Percentiles rank a stretch among this genome's conserved stretches.
Evolutionary conservation across 2,329 filamentous ascomycete genomes (phyloP).

Genomic region (Aspergillus puulaauensis): DNA sequence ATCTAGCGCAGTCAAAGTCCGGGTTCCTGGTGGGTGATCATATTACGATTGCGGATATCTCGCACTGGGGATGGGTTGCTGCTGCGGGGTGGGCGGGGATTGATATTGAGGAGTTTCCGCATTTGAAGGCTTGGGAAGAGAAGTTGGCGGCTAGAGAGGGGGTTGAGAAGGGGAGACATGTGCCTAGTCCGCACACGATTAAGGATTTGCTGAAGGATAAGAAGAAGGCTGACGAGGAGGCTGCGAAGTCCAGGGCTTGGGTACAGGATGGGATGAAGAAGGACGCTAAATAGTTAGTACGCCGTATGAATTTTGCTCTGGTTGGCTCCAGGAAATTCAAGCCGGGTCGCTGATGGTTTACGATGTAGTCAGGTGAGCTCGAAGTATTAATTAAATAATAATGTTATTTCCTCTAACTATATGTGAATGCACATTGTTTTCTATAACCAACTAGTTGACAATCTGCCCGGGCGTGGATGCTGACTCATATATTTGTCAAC

Average conservation of each 20-base stretch:
- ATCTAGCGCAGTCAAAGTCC: slow-evolving; percentile 56
- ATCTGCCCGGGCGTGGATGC: background rate
- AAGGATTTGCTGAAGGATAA: slow-evolving; percentile 60
- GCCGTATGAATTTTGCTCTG: background rate
- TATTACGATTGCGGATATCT: slow-evolving; percentile 66
- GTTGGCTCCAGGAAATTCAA: background rate
- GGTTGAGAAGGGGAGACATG: slow-evolving; percentile 72
- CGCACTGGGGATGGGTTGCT: slow-evolving; percentile 76
- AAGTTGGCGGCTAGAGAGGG: slow-evolving; percentile 67
- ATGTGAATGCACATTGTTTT: background rate
- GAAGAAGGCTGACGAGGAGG: slow-evolving; percentile 58
- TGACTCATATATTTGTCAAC: background rate
- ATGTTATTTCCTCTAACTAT: background rate
- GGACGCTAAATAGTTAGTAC: slow-evolving; percentile 43
- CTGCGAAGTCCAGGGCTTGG: slow-evolving; percentile 58
- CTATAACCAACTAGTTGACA: background rate
- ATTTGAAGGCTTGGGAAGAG: slow-evolving; percentile 74
- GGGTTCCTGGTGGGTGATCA: slow-evolving; percentile 54
- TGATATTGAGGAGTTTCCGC: slow-evolving; percentile 72
- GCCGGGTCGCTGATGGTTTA: background rate
- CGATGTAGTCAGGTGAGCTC: background rate
- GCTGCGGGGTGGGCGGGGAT: slow-evolving; percentile 60
- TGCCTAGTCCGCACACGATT: slow-evolving; percentile 64
- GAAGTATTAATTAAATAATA: background rate
- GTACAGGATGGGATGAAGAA: slow-evolving; percentile 68